Evolutionary conservation across 1,139 yeast genomes (phyloP).

Genomic region (Wickerhamomyces sp.): DNA sequence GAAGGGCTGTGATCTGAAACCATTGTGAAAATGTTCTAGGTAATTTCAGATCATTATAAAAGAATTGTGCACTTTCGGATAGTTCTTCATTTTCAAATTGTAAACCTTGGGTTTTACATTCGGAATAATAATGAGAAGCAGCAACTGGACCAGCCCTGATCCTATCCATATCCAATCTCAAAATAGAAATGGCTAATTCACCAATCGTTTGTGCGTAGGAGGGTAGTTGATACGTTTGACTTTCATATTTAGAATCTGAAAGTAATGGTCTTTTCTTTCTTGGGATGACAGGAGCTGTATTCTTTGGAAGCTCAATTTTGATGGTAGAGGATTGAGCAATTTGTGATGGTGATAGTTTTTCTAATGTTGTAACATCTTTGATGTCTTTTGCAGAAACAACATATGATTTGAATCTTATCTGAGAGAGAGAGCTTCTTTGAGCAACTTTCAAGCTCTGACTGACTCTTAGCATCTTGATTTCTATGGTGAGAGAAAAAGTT

Average conservation of each 20-base stretch:
- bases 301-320: slow-evolving; percentile 17
- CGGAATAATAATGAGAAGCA: slow-evolving; percentile 80
- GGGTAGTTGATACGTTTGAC: slow-evolving; percentile 52
- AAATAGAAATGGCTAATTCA: slow-evolving; percentile 58
- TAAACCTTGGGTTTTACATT: slow-evolving; percentile 81
- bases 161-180: slow-evolving; percentile 85
- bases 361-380: slow-evolving; percentile 12
- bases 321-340: slow-evolving; percentile 22
- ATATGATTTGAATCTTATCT: slow-evolving; percentile 10
- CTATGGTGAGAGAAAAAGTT: neutral
- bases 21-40: slow-evolving; percentile 90
- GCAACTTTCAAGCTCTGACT: neutral
- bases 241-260: slow-evolving; percentile 55
- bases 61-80: slow-evolving; percentile 60
- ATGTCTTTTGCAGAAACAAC: slow-evolving; percentile 11
- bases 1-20: slow-evolving; percentile 88
- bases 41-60: slow-evolving; percentile 73
- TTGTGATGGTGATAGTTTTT: slow-evolving; percentile 18
- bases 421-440: neutral
- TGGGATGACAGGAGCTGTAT: slow-evolving; percentile 22
- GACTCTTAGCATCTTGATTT: neutral
- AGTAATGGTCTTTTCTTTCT: slow-evolving; percentile 43
- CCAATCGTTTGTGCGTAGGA: slow-evolving; percentile 70
- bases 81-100: slow-evolving; percentile 68
- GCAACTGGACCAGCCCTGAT: slow-evolving; percentile 93